Evolutionary conservation across 2,329 filamentous ascomycete species (phyloP).

Genomic region (Claviceps humidiphila): DNA sequence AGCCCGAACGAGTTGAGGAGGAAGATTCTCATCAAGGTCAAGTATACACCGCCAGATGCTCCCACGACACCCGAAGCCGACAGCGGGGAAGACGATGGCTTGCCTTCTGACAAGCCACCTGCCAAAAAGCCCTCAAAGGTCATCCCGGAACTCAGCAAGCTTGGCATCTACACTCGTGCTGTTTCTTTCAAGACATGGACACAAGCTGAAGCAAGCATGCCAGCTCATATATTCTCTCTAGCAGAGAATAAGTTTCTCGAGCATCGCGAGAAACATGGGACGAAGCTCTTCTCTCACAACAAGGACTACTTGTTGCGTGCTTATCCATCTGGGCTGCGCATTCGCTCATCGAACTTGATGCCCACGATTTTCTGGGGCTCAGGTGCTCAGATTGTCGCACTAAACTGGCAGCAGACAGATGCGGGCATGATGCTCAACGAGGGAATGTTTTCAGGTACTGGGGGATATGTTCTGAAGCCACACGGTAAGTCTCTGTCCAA

Average conservation of each 20-base stretch:
- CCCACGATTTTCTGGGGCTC: constrained; percentile 76
- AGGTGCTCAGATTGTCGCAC: constrained; percentile 77
- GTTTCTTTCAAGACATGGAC: constrained; percentile 70
- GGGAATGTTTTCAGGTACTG: constrained; percentile 73
- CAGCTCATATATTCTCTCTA: constrained; percentile 55
- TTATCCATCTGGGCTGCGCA: constrained; percentile 71
- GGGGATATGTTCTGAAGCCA: constrained; percentile 82
- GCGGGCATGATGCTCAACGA: constrained; percentile 94
- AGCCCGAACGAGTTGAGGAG: constrained; percentile 55
- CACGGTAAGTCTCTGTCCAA: constrained; percentile 30
- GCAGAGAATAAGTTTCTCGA: constrained; percentile 52
- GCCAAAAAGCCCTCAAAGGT: constrained; percentile 45
- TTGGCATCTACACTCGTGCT: constrained; percentile 74
- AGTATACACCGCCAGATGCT: constrained; percentile 41
- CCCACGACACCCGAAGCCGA: constrained; percentile 16
- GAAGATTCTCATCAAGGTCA: constrained; percentile 79
- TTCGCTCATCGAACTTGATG: constrained; percentile 77
- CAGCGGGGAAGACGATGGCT: constrained; percentile 22
- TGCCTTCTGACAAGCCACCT: constrained; percentile 28
- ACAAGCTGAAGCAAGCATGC: constrained; percentile 55
- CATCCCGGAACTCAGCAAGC: constrained; percentile 56
- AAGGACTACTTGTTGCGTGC: constrained; percentile 70
- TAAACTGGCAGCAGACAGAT: constrained; percentile 90
- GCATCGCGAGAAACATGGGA: constrained; percentile 35
- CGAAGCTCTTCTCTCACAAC: constrained; percentile 66